Base-by-base conservation (phyloP, 805 yeast species). In the Ogataea angusta region DNA sequence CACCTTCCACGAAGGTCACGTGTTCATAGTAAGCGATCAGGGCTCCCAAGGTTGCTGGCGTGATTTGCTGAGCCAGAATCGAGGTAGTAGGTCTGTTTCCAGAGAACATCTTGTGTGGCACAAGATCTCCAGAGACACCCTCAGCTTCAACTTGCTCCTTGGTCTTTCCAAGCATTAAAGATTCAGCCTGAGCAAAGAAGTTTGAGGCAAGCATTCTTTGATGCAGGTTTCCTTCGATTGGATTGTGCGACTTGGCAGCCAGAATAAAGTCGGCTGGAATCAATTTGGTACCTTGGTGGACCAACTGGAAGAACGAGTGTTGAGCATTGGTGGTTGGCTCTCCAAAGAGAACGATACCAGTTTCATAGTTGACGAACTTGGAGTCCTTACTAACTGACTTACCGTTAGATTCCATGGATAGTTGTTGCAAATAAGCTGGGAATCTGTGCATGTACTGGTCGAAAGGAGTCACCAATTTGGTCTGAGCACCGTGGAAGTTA, bases 71-170 rank as follows among this genome's bases (percentile, higher is more conserved):
- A 39, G 93, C 91, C 65, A 93, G 76, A 63, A 93, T 93, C 13
- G 96, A 88, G 42, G 99, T 93, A 53, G 99, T 93, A 66, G 99
- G 99, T 75, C 98, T 85, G 83, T 93, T 91, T 68, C 99, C 99
- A 37, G 90, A 78, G 80, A 93, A 93, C 51, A 85, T 77, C 79
- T 93, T 93, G 79, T 93, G 99, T 57, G 96, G 95, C 48, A 89
- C 82, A 49, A 93, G 76, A 45, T 78, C 81, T 41, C 86, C 95
- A 43, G 90, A 85, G 24, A 54, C 48, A 62, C 96, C 96, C 70
- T 91, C 98, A 49, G 85, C 73, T 68, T 84, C 76, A 47, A 90
- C 96, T 62, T 83, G 79, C 30, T 74, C 82, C 54, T 80, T 84
- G 54, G 85, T 76, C 78, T 93, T 93, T 63, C 99, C 99, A 48